phyloP scores from a whole-genome alignment of 2,329 filamentous ascomycete species.

The Chaetothyriales sp. region DNA sequence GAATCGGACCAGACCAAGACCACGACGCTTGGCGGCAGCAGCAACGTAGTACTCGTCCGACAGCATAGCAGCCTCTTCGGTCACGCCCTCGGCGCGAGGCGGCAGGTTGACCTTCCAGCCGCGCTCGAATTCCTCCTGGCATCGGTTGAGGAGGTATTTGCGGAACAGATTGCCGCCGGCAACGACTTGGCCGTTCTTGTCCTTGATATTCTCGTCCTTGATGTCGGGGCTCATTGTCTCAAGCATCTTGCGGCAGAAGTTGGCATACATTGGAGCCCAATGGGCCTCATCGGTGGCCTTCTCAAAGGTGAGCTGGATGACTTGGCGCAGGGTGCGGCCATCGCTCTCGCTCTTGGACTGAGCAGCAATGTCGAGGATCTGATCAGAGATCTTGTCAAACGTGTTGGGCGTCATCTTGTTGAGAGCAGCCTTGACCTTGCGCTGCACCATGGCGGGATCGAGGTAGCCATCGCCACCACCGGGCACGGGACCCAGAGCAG shows the following conservation, averaged over 20 bases:
- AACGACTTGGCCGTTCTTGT: slow-evolving; percentile 77
- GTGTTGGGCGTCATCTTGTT: slow-evolving; percentile 99
- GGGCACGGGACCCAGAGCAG: slow-evolving; percentile 32
- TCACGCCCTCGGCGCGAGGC: slow-evolving; percentile 55
- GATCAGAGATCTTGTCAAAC: slow-evolving; percentile 86
- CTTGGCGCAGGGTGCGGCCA: slow-evolving; percentile 84
- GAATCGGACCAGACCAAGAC: slow-evolving; percentile 95
- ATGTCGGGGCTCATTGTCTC: slow-evolving; percentile 90
- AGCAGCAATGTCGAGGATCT: slow-evolving; percentile 79
- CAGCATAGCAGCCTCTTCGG: slow-evolving; percentile 62
- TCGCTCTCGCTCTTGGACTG: slow-evolving; percentile 94
- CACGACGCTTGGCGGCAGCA: slow-evolving; percentile 86
- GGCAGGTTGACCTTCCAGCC: slow-evolving; percentile 88
- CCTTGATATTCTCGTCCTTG: slow-evolving; percentile 83
- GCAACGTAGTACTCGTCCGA: slow-evolving; percentile 95
- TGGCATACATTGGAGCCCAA: slow-evolving; percentile 98
- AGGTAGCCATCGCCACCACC: slow-evolving; percentile 44
- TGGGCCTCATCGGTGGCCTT: slow-evolving; percentile 97
- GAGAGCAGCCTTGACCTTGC: slow-evolving; percentile 93
- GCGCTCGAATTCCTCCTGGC: slow-evolving; percentile 96
- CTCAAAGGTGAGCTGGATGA: slow-evolving; percentile 97
- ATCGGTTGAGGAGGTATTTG: slow-evolving; percentile 96
- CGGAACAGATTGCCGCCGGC: slow-evolving; percentile 89
- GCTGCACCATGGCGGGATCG: slow-evolving; percentile 84
- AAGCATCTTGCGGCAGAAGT: slow-evolving; percentile 95